phyloP scores from a whole-genome alignment of 169 alveolate species.

The Fabrea salina region DNA sequence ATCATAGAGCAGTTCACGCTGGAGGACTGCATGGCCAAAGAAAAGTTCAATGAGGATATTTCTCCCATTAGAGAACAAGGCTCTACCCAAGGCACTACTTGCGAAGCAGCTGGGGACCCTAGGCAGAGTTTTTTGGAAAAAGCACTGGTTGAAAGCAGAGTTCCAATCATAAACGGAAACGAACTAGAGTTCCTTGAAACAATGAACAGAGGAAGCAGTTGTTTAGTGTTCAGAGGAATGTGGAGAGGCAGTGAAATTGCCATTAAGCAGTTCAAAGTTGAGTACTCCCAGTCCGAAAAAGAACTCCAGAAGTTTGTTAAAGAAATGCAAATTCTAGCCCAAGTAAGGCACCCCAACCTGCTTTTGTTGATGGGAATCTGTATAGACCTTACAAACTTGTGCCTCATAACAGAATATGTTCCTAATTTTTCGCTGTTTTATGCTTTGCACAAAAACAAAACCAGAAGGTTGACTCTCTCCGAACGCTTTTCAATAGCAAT shows the following conservation, averaged over 20 bases:
- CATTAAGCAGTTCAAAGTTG: conserved; percentile 65
- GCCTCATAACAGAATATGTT: conserved; percentile 67
- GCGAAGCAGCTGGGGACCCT: not conserved
- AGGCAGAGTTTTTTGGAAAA: not conserved
- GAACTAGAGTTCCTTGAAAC: not conserved
- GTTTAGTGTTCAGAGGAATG: conserved; percentile 63
- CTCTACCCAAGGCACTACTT: conserved; percentile 16
- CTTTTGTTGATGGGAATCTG: conserved; percentile 73
- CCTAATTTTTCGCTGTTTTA: conserved; percentile 68
- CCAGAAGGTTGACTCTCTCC: not conserved
- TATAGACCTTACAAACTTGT: conserved; percentile 64
- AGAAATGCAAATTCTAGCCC: conserved; percentile 73
- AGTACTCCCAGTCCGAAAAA: conserved; percentile 62
- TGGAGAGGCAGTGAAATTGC: conserved; percentile 78
- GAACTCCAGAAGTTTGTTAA: conserved; percentile 61
- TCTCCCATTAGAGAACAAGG: conserved; percentile 16
- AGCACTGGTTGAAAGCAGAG: not conserved
- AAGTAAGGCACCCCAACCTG: conserved; percentile 74
- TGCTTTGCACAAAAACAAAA: conserved; percentile 49
- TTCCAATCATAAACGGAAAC: not conserved
- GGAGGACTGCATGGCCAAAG: conserved; percentile 2
- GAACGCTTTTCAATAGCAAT: conserved; percentile 41
- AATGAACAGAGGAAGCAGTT: conserved; percentile 22
- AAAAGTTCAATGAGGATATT: not conserved
- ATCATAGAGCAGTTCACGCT: conserved; percentile 20